phyloP scores from a whole-genome alignment of 176 grass and related monocot species.

The Aegilops bicornis region DNA sequence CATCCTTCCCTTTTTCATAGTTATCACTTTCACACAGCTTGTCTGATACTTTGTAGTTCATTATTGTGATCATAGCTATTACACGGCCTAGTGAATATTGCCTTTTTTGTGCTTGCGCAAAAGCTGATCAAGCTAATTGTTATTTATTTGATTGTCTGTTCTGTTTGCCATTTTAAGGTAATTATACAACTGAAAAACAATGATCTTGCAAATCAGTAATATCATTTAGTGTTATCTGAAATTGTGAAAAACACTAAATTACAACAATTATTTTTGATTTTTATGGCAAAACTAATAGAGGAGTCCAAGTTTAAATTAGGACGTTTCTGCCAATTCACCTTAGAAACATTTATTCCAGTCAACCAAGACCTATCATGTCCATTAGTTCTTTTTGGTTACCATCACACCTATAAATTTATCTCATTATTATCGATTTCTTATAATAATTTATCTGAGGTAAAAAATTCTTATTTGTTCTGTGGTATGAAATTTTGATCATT shows the following conservation, averaged over 20 bases:
- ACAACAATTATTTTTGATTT: neutral
- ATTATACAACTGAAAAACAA: neutral
- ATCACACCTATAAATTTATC: neutral
- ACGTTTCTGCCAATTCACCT: neutral
- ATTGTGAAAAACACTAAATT: neutral
- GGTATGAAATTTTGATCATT: neutral
- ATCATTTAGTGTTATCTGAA: neutral
- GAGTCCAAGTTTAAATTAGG: neutral
- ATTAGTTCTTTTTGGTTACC: neutral
- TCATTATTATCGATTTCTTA: neutral
- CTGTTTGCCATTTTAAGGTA: neutral
- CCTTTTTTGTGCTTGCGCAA: neutral
- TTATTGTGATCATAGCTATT: neutral
- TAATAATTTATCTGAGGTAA: neutral
- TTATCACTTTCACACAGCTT: neutral
- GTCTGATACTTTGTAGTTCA: neutral
- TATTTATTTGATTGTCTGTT: neutral
- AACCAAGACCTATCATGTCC: neutral
- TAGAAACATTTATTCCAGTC: neutral
- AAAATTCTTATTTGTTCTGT: neutral
- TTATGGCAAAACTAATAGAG: neutral
- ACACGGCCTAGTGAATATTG: neutral
- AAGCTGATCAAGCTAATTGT: neutral
- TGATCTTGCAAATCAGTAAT: neutral
- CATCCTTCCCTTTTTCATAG: neutral